phyloP scores from a whole-genome alignment of 2,329 filamentous ascomycete genomes.

The Cladosporium sp. region DNA sequence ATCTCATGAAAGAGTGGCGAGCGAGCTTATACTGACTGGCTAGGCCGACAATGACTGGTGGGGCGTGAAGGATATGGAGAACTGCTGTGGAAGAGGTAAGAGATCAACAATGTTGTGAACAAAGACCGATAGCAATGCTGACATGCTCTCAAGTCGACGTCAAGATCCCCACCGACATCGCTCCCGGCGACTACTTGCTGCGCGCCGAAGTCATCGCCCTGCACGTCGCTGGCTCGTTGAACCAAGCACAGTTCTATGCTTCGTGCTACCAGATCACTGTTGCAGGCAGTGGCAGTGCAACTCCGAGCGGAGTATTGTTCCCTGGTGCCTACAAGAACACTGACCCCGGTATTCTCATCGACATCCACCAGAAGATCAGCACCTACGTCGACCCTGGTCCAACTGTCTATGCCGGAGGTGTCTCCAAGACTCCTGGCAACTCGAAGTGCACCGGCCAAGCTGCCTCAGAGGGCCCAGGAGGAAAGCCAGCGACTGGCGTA shows the following conservation, averaged over 20 bases:
- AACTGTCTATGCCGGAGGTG: conserved; percentile 10
- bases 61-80: conserved; percentile 42
- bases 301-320: conserved; percentile 13
- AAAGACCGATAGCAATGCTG: background rate
- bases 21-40: background rate
- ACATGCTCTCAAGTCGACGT: background rate
- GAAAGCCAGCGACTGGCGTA: background rate
- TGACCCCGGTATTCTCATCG: conserved; percentile 19
- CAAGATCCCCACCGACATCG: conserved; percentile 46
- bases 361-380: conserved; percentile 17
- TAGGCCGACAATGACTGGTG: conserved; percentile 38
- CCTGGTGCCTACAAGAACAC: conserved; percentile 16
- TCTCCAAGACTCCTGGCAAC: conserved; percentile 2
- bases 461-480: background rate
- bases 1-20: too few species aligned
- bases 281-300: conserved; percentile 14
- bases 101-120: too few species aligned
- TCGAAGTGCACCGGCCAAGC: conserved; percentile 10
- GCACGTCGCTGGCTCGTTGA: conserved; percentile 47
- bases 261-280: conserved; percentile 29
- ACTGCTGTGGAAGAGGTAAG: conserved; percentile 32
- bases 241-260: conserved; percentile 40
- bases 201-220: conserved; percentile 53
- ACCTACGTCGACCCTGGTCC: conserved; percentile 17
- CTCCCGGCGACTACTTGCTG: conserved; percentile 53